Evolutionary conservation across 345 rosid species (phyloP).

Genomic region (Rhodamnia argentea): DNA sequence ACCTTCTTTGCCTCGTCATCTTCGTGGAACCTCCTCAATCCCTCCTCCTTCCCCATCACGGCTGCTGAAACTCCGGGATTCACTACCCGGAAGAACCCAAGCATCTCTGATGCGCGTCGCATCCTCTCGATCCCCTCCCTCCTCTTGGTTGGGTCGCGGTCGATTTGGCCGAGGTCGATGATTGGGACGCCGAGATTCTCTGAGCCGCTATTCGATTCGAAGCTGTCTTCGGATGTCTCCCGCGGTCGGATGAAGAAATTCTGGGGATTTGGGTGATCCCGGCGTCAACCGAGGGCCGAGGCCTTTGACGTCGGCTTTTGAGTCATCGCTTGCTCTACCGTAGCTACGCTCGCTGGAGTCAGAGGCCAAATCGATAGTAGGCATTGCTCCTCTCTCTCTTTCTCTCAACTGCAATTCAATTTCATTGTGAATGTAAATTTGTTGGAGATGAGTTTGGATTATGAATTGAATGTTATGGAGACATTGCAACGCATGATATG

Average conservation of each 20-base stretch:
- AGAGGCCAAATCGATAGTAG: too few relatives aligned
- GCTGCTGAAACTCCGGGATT: slow-evolving; percentile 20
- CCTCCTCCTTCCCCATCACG: slow-evolving; percentile 12
- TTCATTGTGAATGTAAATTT: not conserved
- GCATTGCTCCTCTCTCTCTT: not conserved
- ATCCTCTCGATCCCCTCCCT: not conserved
- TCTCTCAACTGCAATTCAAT: not conserved
- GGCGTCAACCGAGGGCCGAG: not conserved
- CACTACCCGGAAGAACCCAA: slow-evolving; percentile 30
- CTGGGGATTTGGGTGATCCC: not conserved
- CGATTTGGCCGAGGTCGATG: slow-evolving; percentile 14
- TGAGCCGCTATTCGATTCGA: not conserved
- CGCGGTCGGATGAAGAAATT: not conserved
- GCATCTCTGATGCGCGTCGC: slow-evolving; percentile 15
- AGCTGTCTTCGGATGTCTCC: not conserved
- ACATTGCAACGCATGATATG: not conserved
- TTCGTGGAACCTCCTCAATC: slow-evolving; percentile 20
- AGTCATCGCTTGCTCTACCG: not conserved
- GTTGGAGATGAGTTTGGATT: not conserved
- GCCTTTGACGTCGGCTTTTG: not conserved
- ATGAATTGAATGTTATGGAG: not conserved
- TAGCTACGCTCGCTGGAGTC: not conserved
- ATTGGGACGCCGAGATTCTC: slow-evolving; percentile 4
- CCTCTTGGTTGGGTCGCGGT: not conserved
- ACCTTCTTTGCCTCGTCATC: slow-evolving; percentile 14